These are phyloP conservation scores for Boletellus dicymbophilus DNA, from an alignment of 1,284 basidiomycete genomes.

Conservation along the genomic window DNA sequence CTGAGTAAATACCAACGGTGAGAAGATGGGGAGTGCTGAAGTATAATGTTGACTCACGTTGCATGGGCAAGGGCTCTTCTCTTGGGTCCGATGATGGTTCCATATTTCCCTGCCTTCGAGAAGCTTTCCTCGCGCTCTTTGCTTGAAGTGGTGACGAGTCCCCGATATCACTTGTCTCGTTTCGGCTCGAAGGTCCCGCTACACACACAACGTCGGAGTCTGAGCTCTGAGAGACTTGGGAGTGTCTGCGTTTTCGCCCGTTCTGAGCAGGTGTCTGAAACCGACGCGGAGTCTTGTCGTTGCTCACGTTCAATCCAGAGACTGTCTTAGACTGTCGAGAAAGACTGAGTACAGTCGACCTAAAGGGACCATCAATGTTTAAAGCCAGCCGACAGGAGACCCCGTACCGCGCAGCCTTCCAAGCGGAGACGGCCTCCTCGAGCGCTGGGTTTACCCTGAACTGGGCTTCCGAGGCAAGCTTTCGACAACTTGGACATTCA, in stretches of 20 bases:
- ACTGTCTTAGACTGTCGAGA: slow-evolving; percentile 25
- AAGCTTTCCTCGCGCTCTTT: slow-evolving; percentile 23
- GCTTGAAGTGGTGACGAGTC: slow-evolving; percentile 27
- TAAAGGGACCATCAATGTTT: slow-evolving; percentile 18
- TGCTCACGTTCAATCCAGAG: slow-evolving; percentile 25
- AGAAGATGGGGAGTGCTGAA: neutral
- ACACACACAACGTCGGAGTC: slow-evolving; percentile 26
- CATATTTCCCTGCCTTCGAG: slow-evolving; percentile 4
- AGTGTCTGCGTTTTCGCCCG: slow-evolving; percentile 28
- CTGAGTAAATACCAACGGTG: slow-evolving; percentile 19
- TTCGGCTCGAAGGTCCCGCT: slow-evolving; percentile 28
- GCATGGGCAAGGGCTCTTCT: slow-evolving; percentile 19
- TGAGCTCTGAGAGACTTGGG: slow-evolving; percentile 14
- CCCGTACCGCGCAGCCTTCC: slow-evolving; percentile 63
- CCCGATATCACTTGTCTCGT: slow-evolving; percentile 23
- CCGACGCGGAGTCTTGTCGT: slow-evolving; percentile 27
- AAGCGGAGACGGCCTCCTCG: slow-evolving; percentile 61
- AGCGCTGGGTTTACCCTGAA: slow-evolving; percentile 59
- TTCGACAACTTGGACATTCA: slow-evolving; percentile 68
- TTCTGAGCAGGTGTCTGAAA: slow-evolving; percentile 15
- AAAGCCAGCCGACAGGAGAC: neutral
- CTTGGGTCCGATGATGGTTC: slow-evolving; percentile 28
- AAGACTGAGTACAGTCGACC: slow-evolving; percentile 43
- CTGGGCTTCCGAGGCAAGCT: slow-evolving; percentile 54
- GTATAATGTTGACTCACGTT: slow-evolving; percentile 17